Evolutionary conservation across 1,139 yeast species (phyloP), one percentile per base, ranked within the genome.

Genomic region (Geotrichum bryndzae): DNA sequence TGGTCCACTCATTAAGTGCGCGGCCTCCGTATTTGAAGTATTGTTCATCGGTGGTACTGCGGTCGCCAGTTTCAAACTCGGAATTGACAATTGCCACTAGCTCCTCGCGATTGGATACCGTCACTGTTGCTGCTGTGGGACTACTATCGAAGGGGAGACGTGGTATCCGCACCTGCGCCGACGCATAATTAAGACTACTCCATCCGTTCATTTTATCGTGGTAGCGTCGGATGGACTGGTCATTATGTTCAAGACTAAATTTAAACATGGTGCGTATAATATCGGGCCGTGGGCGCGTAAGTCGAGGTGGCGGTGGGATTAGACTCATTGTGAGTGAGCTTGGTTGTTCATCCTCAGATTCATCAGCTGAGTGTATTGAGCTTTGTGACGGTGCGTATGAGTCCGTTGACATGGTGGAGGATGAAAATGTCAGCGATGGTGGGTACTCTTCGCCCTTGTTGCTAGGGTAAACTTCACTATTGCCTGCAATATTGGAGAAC

Each of bases 1-100:
- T 60, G 61, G 81, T 80, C 86, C 90, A 85, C 69, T 88, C 94
- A 65, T 84, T 83, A 61, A 88, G 71, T n/a, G 88, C 79, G 63
- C 84, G 80, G 8, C 91, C 92, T 38, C 86, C 76, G 64, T 82
- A 74, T 59, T 75, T 72, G 77, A 78, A 76, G 60, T 66, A 66
- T 60, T 69, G 64, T 59, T 70, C 66, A 54, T 72, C 69, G 52
- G 68, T 70, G 3, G 58, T 50, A 18, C 31, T 56, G 11, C 45
- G 31, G 41, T 41, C 23, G 1, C 29, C 10, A 11, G 51, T 45
- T 48, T 57, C 59, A 61, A 61, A 61, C 33, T 57, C 58, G n/a
- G 45, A 35, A 10, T 56, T 53, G 46, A 54, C 53, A 31, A 54
- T 41, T 11, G n/a, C 63, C 35, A 63, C 63, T 7, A 62, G 64